These are phyloP conservation scores for Hanseniaspora pseudoguilliermondii DNA, from an alignment of 805 yeast species.

Conservation along the genomic window DNA sequence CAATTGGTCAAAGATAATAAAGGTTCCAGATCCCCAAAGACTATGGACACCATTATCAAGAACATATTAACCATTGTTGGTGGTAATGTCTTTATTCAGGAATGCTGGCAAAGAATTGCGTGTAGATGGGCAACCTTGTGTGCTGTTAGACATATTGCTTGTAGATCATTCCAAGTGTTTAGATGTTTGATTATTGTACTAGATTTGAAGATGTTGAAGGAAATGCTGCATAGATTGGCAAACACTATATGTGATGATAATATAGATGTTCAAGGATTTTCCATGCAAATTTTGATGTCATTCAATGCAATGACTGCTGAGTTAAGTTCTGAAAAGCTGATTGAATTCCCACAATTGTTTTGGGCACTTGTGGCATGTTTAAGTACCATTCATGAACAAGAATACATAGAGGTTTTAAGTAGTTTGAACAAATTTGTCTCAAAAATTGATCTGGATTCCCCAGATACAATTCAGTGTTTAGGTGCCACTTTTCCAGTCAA, in stretches of 20 bases:
- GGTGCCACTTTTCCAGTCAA: slow-evolving; percentile 81
- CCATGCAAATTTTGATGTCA: slow-evolving; percentile 95
- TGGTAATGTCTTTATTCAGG: slow-evolving; percentile 42
- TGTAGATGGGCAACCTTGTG: slow-evolving; percentile 94
- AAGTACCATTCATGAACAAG: slow-evolving; percentile 82
- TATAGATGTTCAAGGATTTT: slow-evolving; percentile 84
- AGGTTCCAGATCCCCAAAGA: slow-evolving; percentile 74
- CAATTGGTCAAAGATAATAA: slow-evolving; percentile 63
- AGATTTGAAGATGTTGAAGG: slow-evolving; percentile 80
- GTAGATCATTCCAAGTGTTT: slow-evolving; percentile 88
- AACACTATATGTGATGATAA: slow-evolving; percentile 86
- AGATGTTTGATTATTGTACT: slow-evolving; percentile 68
- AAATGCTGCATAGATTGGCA: slow-evolving; percentile 84
- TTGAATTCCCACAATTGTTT: slow-evolving; percentile 82
- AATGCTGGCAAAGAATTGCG: slow-evolving; percentile 75
- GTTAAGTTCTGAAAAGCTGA: slow-evolving; percentile 59
- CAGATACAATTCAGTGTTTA: slow-evolving; percentile 71
- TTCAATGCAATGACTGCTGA: slow-evolving; percentile 84
- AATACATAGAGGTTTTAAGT: slow-evolving; percentile 76
- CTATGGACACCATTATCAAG: slow-evolving; percentile 66
- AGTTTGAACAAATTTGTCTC: slow-evolving; percentile 71
- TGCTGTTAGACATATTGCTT: slow-evolving; percentile 92
- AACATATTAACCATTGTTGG: slow-evolving; percentile 48
- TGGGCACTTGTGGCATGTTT: slow-evolving; percentile 93
- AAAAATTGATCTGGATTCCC: slow-evolving; percentile 74